Evolutionary conservation across 2,329 filamentous ascomycete species (phyloP).

Genomic region (Gaeumannomyces tritici): DNA sequence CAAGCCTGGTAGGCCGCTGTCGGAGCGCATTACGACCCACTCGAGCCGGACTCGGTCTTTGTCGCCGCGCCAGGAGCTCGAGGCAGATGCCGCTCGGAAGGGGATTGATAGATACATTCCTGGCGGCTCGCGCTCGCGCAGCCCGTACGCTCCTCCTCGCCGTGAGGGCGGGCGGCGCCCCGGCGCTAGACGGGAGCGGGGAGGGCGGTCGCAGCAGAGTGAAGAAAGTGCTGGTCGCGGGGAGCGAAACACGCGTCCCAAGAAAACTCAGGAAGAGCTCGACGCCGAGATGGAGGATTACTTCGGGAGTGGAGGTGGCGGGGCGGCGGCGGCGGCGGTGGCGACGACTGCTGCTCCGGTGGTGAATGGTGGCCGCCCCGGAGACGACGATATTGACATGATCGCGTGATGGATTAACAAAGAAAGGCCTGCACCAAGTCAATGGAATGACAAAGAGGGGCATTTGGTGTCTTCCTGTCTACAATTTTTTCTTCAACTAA

Average conservation of each 20-base stretch:
- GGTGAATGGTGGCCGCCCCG: constrained; percentile 22
- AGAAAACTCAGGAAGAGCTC: constrained; percentile 84
- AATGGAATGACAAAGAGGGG: background rate
- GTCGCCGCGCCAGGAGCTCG: constrained; percentile 34
- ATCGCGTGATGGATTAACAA: constrained; percentile 11
- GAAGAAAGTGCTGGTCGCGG: constrained; percentile 19
- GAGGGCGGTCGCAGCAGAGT: constrained; percentile 23
- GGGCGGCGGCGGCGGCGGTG: constrained; percentile 27
- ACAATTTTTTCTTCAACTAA: background rate
- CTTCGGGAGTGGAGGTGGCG: constrained; percentile 45
- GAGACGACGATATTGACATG: constrained; percentile 18
- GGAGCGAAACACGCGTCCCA: constrained; percentile 49
- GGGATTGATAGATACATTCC: constrained; percentile 76
- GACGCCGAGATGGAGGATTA: constrained; percentile 98
- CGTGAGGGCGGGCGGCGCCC: constrained; percentile 37
- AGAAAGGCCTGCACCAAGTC: too few relatives aligned
- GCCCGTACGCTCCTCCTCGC: constrained; percentile 38
- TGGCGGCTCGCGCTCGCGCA: constrained; percentile 46
- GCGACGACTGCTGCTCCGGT: constrained; percentile 19
- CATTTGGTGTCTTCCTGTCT: background rate
- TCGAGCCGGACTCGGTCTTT: constrained; percentile 53
- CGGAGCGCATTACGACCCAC: constrained; percentile 50
- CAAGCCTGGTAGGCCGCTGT: constrained; percentile 45
- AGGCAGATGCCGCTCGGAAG: constrained; percentile 49
- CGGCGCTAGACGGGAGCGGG: constrained; percentile 23